phyloP scores from a whole-genome alignment of 129 eudicot species.

The Flaveria trinervia region DNA sequence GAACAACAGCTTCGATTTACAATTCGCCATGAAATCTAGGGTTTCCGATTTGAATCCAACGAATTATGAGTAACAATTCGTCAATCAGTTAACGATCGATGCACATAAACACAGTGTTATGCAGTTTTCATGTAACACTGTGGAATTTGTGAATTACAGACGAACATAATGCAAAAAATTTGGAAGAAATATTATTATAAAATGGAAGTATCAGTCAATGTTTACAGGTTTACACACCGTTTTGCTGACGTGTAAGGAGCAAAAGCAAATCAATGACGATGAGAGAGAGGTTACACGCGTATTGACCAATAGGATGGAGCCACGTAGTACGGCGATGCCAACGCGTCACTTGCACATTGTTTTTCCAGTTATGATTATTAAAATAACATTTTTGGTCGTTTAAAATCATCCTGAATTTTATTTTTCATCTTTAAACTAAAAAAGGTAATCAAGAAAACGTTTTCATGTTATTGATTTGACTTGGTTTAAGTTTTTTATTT shows the following conservation, averaged over 20 bases:
- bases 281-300: conserved; percentile 11
- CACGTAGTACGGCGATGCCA: conserved; percentile 38
- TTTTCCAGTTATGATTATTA: no score
- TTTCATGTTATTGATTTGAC: no score
- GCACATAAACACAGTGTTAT: neutral
- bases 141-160: neutral
- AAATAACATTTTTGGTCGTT: no score
- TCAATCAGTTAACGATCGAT: neutral
- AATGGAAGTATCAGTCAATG: neutral
- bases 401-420: no score
- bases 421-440: no score
- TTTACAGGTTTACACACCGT: neutral
- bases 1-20: conserved; percentile 52
- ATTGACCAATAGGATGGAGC: conserved; percentile 22
- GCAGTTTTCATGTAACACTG: neutral
- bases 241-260: conserved; percentile 49
- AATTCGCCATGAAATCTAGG: conserved; percentile 52
- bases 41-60: neutral
- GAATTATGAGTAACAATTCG: neutral
- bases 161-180: neutral
- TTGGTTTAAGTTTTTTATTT: no score
- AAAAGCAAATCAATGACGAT: neutral
- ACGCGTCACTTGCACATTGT: neutral
- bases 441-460: no score
- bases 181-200: conserved; percentile 9